A percentile compares a stretch with the other conserved stretches of the same genome.
Conservation (phyloP, 1,284 basidiomycete genomes). For the Neotropicomus parvogracilis region DNA sequence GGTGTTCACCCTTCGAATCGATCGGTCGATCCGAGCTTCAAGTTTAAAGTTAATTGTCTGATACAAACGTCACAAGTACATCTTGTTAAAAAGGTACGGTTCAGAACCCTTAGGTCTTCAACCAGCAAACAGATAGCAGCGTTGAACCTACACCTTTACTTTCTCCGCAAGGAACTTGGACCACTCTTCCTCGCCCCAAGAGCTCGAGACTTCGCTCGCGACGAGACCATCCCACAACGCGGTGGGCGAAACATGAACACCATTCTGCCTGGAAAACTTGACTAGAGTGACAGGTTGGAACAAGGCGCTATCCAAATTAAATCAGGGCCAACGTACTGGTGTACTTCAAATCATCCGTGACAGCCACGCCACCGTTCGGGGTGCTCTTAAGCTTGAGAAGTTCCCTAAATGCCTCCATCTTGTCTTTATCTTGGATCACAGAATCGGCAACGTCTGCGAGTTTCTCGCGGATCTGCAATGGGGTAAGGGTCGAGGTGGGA, state of each 20-base stretch:
- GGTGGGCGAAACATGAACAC: conserved; percentile 90
- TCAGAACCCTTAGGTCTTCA: no score
- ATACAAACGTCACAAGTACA: no score
- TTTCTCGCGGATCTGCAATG: conserved; percentile 71
- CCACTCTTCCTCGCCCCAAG: conserved; percentile 87
- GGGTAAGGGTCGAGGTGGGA: conserved; percentile 66
- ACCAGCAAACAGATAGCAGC: neutral
- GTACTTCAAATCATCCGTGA: conserved; percentile 86
- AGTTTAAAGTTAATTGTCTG: no score
- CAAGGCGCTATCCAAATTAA: neutral
- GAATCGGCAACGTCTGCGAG: conserved; percentile 58
- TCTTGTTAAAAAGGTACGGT: no score
- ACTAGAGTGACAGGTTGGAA: conserved; percentile 40
- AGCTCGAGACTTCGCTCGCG: conserved; percentile 75
- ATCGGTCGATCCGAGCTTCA: no score
- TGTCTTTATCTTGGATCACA: conserved; percentile 44
- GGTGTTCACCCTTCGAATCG: no score
- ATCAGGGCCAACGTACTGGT: conserved; percentile 49
- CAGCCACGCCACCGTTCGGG: conserved; percentile 71
- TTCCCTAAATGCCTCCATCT: conserved; percentile 54
- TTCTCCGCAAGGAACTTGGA: conserved; percentile 72
- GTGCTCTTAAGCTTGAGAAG: conserved; percentile 59
- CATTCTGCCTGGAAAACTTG: conserved; percentile 88
- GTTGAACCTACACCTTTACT: conserved; percentile 38
- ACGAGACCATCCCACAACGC: conserved; percentile 84